phyloP scores from a whole-genome alignment of 2,329 filamentous ascomycete genomes.

The Clarireedia monteithiana region DNA sequence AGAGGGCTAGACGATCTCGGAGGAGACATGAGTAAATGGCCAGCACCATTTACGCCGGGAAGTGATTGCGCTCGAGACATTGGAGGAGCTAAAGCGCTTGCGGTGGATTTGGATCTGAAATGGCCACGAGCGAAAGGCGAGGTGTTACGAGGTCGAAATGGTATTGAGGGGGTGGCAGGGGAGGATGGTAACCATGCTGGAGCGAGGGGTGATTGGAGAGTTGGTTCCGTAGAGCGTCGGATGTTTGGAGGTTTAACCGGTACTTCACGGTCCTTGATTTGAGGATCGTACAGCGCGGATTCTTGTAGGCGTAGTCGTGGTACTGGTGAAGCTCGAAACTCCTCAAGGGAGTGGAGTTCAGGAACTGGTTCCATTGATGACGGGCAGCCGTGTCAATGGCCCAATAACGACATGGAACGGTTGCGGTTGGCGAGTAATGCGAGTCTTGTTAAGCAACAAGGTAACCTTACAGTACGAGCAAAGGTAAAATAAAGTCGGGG shows the following conservation, averaged over 20 bases:
- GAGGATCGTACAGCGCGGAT: conserved; percentile 15
- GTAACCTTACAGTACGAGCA: too few relatives aligned
- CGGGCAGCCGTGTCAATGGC: conserved; percentile 3
- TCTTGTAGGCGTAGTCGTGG: conserved; percentile 42
- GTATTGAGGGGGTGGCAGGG: conserved; percentile 35
- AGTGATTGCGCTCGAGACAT: conserved; percentile 59
- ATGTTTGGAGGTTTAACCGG: conserved; percentile 41
- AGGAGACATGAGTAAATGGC: conserved; percentile 46
- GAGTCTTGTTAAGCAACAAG: background rate
- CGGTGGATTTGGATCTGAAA: conserved; percentile 49
- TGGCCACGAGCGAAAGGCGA: conserved; percentile 53
- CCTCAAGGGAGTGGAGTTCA: conserved; percentile 61
- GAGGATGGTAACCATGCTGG: conserved; percentile 21
- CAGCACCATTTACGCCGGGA: conserved; percentile 52
- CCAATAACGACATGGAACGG: conserved; percentile 7
- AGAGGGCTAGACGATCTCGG: conserved; percentile 45
- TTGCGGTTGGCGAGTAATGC: conserved; percentile 4
- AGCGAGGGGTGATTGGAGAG: conserved; percentile 44
- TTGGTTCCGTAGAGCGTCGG: conserved; percentile 53
- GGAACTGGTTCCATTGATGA: conserved; percentile 59
- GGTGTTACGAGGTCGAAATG: conserved; percentile 54
- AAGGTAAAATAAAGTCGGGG: background rate
- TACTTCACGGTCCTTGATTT: conserved; percentile 13
- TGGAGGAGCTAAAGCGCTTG: conserved; percentile 43
- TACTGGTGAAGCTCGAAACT: conserved; percentile 51